Evolutionary conservation across 73 alveolate species (phyloP).

Genomic region (Blepharisma stoltei): DNA sequence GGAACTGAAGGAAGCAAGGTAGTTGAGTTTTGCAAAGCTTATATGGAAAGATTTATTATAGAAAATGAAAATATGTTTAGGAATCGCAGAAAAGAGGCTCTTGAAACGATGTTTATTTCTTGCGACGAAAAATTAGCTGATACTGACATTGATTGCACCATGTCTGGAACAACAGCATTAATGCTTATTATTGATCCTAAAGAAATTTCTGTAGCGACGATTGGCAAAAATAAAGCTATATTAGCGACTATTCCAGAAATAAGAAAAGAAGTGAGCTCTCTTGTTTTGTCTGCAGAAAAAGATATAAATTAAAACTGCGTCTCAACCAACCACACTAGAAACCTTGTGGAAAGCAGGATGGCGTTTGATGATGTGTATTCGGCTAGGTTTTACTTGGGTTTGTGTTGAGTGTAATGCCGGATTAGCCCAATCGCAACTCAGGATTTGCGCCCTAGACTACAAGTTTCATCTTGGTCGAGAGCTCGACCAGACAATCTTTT

Average conservation of each 20-base stretch:
- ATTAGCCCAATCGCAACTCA: no score
- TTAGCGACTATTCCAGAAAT: slow-evolving; percentile 32
- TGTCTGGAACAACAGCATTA: slow-evolving; percentile 23
- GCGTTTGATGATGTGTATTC: slow-evolving; percentile 39
- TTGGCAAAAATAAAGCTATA: slow-evolving; percentile 52
- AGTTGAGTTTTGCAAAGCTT: background rate
- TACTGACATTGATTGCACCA: slow-evolving; percentile 2
- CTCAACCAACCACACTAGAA: no score
- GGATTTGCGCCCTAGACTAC: no score
- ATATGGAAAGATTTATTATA: background rate
- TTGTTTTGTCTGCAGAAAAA: background rate
- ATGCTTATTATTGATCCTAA: background rate
- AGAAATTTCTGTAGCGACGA: background rate
- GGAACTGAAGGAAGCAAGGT: slow-evolving; percentile 28
- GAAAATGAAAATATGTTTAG: background rate
- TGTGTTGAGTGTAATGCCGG: no score
- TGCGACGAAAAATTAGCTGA: background rate
- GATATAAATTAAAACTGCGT: no score
- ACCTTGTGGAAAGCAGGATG: slow-evolving; percentile 26
- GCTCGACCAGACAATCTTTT: no score
- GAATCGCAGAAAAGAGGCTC: background rate
- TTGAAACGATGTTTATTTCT: background rate
- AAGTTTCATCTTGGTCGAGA: no score
- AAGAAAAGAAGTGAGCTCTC: background rate
- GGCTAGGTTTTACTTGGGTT: no score